Evolutionary conservation across 1,284 basidiomycete species (phyloP).

Genomic region (Fomes fomentarius): DNA sequence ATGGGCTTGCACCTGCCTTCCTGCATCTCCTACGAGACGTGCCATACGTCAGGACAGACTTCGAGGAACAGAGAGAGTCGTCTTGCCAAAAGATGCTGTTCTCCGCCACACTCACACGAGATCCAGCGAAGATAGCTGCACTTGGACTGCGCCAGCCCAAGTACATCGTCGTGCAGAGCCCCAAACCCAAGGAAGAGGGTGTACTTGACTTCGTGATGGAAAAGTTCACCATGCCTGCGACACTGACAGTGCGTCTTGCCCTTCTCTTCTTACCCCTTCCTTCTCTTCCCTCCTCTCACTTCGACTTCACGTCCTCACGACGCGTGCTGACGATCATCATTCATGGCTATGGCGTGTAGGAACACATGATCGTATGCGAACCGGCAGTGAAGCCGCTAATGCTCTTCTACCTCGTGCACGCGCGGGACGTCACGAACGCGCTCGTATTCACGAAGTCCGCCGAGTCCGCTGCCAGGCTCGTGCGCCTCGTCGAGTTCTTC

Average conservation of each 20-base stretch:
- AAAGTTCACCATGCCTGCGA: constrained; percentile 82
- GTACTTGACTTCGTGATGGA: constrained; percentile 65
- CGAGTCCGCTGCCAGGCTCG: constrained; percentile 86
- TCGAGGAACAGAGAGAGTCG: constrained; percentile 55
- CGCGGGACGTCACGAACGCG: constrained; percentile 63
- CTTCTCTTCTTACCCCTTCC: no score
- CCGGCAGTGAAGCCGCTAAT: constrained; percentile 87
- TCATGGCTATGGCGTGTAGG: constrained; percentile 55
- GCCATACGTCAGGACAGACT: constrained; percentile 46
- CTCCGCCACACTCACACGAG: constrained; percentile 94
- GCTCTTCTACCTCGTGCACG: constrained; percentile 85
- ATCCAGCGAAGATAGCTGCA: constrained; percentile 90
- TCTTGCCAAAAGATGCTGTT: constrained; percentile 97
- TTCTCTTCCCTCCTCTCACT: no score
- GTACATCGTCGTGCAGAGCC: constrained; percentile 83
- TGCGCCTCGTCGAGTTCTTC: constrained; percentile 84
- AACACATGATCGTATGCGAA: constrained; percentile 86
- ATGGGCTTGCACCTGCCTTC: constrained; percentile 65
- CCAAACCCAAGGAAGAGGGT: constrained; percentile 39
- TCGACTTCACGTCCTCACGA: not conserved
- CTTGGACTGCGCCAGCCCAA: constrained; percentile 82
- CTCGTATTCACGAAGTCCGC: constrained; percentile 97
- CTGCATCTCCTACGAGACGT: constrained; percentile 47
- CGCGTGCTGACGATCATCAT: not conserved
- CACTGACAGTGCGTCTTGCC: constrained; percentile 67